Evolutionary conservation across 345 rosid species (phyloP), one percentile per base, ranked within the genome.

Genomic region (Firmiana major): DNA sequence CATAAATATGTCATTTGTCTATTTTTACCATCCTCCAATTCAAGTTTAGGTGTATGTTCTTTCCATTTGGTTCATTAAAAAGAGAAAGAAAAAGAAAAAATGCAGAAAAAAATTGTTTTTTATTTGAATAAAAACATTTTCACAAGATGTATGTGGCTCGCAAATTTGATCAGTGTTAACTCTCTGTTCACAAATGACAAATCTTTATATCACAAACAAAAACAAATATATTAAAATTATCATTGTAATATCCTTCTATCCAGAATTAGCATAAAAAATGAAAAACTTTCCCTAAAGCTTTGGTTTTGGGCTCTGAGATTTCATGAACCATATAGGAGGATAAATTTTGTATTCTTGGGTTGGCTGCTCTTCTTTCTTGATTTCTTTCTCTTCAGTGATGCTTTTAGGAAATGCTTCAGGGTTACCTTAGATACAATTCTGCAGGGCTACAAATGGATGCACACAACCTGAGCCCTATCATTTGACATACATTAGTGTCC

Each of bases 381-480:
- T 87, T 54, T 83, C 78, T 0, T 81, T 84, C 13, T 77, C 91
- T 43, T 79, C 88, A 54, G 75, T 45, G 75, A 87, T 78, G 9
- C 87, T 89, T 81, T 87, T 86, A 4, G 94, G 85, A 83, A 93
- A 95, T 65, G 94, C 96, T 57, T 78, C 68, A 0, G 99, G 99
- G 58, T 93, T 87, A 7, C 80, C 88, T 84, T 91, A 90, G 59
- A 95, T 89, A 81, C 98, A 93, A 64, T 74, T 84, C 85, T 93
- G 98, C 84, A 95, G 83, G 51, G 97, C 93, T 59, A 95, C 86
- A 63, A 94, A 91, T 9, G 94, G 97, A 73, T 83, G 80, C 74
- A 93, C 90, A 45, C 99, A 93, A 71, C 93, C 97, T 45, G 98
- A 89, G 70, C 99, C 98, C 97, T 95, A 80, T 38, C 26, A 22